Evolutionary conservation across 1,284 basidiomycete genomes (phyloP), one percentile per base, ranked within the genome.

Genomic region (Cryptococcus sp.): DNA sequence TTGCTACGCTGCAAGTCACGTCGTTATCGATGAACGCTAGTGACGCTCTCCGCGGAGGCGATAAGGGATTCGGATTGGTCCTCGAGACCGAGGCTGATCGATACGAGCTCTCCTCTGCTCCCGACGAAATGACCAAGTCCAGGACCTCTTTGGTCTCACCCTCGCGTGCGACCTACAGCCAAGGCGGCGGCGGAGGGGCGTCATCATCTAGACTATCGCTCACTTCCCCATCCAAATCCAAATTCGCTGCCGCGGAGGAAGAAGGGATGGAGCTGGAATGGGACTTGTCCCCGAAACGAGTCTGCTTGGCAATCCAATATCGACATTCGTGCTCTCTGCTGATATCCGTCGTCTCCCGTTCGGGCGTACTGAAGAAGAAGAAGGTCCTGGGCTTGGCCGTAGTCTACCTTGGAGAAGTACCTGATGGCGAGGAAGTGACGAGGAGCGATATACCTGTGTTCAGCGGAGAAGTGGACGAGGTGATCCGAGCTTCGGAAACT

Each of bases 251-350:
- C 16, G 19, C n/a, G 19, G 35, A 23, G 5, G 50, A 58, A 5
- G 59, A 55, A 23, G 58, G 50, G 19, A 39, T 35, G n/a, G 58
- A 49, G n/a, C 30, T 54, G n/a, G 60, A 62, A 20, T 58, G 54
- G 41, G 57, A 59, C 23, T 27, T 59, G 5, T 55, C 53, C 7
- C 43, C 40, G 15, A 46, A 45, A n/a, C 27, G 22, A 17, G 49
- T 59, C 2, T 54, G 57, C 54, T 22, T 80, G 20, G 78, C 76
- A 1, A 67, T 77, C 11, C 58, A 72, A 61, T 80, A 79, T 61
- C 70, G 78, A 42, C 75, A 77, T 62, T 75, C 75, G 2, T 77
- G 75, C 52, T 72, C 71, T 0, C 50, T 79, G 19, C 50, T 79
- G n/a, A 60, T 80, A 39, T 65, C 63, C 1, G 69, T 79, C 43